Percentiles rank a stretch among this genome's conserved stretches.
Conservation (phyloP, 2,329 filamentous ascomycete species). For the Gremmenia infestans region DNA sequence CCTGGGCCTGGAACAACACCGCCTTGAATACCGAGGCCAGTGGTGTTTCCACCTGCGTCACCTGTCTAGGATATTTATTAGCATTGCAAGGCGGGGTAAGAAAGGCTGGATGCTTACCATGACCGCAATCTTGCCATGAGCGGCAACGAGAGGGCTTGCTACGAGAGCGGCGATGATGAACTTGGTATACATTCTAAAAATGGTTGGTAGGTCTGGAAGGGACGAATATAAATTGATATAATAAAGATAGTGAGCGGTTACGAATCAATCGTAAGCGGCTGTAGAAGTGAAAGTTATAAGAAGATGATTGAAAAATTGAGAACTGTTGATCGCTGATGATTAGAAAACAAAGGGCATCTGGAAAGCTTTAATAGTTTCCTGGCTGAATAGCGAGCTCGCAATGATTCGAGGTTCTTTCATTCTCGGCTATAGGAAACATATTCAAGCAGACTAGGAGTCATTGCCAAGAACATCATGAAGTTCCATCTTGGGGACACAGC, state of each 20-base stretch:
- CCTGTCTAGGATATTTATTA: constrained; percentile 24
- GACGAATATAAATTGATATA: constrained; percentile 4
- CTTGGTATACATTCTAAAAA: constrained; percentile 5
- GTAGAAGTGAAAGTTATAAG: constrained; percentile 16
- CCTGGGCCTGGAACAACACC: constrained; percentile 38
- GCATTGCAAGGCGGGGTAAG: neutral
- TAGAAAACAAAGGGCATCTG: constrained; percentile 16
- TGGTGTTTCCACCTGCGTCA: constrained; percentile 39
- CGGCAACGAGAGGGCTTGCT: constrained; percentile 47
- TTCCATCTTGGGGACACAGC: constrained; percentile 5
- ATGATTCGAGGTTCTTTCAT: neutral
- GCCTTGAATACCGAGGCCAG: constrained; percentile 38
- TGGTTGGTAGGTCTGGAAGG: neutral
- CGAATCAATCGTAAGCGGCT: constrained; percentile 29
- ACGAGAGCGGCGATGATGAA: constrained; percentile 3
- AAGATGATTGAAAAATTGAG: constrained; percentile 13
- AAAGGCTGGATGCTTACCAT: constrained; percentile 16
- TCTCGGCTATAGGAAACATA: neutral
- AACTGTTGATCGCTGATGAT: constrained; percentile 29
- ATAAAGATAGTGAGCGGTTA: constrained; percentile 25
- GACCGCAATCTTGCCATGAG: constrained; percentile 53
- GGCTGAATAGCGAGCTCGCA: neutral
- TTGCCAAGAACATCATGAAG: constrained; percentile 13
- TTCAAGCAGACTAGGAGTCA: neutral
- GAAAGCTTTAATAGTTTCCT: constrained; percentile 24